phyloP scores from a whole-genome alignment of 2,329 filamentous ascomycete genomes.

The Colletotrichum lini region DNA sequence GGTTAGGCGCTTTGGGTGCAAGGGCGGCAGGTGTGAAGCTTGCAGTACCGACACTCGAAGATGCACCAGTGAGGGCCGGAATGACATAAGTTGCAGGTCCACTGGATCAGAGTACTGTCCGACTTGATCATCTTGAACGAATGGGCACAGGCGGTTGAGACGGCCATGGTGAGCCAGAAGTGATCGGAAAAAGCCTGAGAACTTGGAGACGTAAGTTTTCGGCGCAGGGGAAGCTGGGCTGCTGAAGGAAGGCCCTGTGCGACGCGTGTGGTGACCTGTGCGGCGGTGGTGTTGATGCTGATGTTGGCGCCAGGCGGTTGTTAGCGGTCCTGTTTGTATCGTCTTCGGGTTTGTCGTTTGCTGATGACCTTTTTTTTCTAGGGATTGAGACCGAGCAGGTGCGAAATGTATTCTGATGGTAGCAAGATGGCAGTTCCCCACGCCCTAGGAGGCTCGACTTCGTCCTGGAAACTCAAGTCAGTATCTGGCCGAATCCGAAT shows the following conservation, averaged over 20 bases:
- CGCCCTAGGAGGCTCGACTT: slow-evolving; percentile 7
- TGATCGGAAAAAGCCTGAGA: not conserved
- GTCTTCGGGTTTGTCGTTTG: not conserved
- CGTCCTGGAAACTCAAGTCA: slow-evolving; percentile 5
- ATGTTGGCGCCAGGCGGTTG: not conserved
- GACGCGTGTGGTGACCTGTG: slow-evolving; percentile 10
- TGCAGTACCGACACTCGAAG: slow-evolving; percentile 79
- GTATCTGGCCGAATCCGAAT: not conserved
- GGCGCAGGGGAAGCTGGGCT: not conserved
- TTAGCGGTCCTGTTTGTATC: not conserved
- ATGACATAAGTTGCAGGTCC: slow-evolving; percentile 75
- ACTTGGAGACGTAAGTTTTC: not conserved
- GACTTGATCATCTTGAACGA: slow-evolving; percentile 77
- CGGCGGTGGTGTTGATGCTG: slow-evolving; percentile 1
- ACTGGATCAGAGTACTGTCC: slow-evolving; percentile 75
- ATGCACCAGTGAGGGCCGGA: slow-evolving; percentile 78
- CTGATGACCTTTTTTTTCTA: not conserved
- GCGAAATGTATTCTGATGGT: not conserved
- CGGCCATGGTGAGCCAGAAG: slow-evolving; percentile 59
- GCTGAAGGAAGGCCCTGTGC: slow-evolving; percentile 17
- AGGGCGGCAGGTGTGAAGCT: slow-evolving; percentile 73
- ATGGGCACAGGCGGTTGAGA: slow-evolving; percentile 72
- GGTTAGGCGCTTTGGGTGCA: slow-evolving; percentile 65
- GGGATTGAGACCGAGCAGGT: not conserved
- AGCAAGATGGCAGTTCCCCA: not conserved